phyloP scores from a whole-genome alignment of 2,329 filamentous ascomycete genomes.

The Exutisphaerella laricina region DNA sequence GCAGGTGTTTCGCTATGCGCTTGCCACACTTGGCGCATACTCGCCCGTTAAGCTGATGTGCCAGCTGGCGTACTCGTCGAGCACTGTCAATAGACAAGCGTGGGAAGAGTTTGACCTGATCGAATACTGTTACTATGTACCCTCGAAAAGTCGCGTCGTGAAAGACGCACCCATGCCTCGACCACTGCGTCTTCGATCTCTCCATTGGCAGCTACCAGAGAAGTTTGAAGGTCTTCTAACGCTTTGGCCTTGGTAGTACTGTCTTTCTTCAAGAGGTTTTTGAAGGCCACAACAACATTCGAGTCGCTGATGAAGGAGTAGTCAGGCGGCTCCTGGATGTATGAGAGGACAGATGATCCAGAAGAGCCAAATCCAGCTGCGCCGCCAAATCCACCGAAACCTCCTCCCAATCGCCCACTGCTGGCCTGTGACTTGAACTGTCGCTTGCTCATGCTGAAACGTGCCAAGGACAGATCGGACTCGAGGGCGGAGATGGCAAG shows the following conservation, averaged over 20 bases:
- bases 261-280: constrained; percentile 89
- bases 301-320: constrained; percentile 71
- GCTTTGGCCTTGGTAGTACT: constrained; percentile 86
- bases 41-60: constrained; percentile 67
- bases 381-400: constrained; percentile 31
- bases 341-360: constrained; percentile 65
- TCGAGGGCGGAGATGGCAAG: too few relatives aligned
- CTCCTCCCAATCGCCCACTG: constrained; percentile 50
- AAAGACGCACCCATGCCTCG: constrained; percentile 71
- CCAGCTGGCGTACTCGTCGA: constrained; percentile 78
- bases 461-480: too few relatives aligned
- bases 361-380: constrained; percentile 41
- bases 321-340: constrained; percentile 79
- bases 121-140: constrained; percentile 31
- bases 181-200: constrained; percentile 76
- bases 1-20: constrained; percentile 73
- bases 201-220: constrained; percentile 53
- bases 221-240: constrained; percentile 72
- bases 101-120: constrained; percentile 76
- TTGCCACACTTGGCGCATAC: constrained; percentile 61
- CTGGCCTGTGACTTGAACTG: constrained; percentile 58
- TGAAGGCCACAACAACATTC: constrained; percentile 81
- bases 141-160: constrained; percentile 4
- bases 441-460: constrained; percentile 53
- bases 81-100: constrained; percentile 85